These are phyloP conservation scores for Luzula sylvatica DNA, from an alignment of 176 grass and related monocot genomes.

Conservation along the genomic window DNA sequence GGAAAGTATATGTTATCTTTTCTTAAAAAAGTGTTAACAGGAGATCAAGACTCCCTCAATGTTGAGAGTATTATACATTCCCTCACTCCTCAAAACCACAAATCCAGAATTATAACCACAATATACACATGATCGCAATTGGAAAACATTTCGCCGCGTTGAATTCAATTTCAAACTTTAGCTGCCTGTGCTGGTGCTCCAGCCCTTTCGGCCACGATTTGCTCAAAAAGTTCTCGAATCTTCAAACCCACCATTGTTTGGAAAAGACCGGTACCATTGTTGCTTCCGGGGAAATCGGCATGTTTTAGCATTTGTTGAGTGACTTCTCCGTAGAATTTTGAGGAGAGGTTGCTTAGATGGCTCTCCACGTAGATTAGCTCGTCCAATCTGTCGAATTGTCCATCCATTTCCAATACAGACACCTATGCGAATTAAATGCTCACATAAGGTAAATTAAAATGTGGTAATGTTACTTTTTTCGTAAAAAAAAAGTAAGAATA, in stretches of 20 bases:
- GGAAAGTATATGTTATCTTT: slow-evolving; percentile 6
- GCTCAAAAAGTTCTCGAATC: slow-evolving; percentile 85
- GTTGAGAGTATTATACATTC: slow-evolving; percentile 4
- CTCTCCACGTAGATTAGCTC: slow-evolving; percentile 92
- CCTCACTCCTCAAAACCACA: slow-evolving; percentile 18
- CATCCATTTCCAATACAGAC: slow-evolving; percentile 87
- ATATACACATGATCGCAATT: background rate
- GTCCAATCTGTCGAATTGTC: slow-evolving; percentile 75
- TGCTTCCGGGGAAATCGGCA: slow-evolving; percentile 73
- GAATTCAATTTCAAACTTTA: slow-evolving; percentile 40
- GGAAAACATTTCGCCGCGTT: background rate
- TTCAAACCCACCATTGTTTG: slow-evolving; percentile 76
- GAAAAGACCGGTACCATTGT: slow-evolving; percentile 88
- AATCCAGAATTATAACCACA: slow-evolving; percentile 9
- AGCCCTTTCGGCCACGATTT: slow-evolving; percentile 47
- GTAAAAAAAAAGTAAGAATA: too few relatives aligned
- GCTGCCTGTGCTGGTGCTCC: slow-evolving; percentile 33
- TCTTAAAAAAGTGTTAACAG: slow-evolving; percentile 8
- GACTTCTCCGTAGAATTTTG: slow-evolving; percentile 91
- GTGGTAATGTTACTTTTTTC: too few relatives aligned
- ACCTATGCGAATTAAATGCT: slow-evolving; percentile 52
- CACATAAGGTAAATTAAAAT: too few relatives aligned
- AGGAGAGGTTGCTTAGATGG: slow-evolving; percentile 80
- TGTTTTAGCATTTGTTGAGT: slow-evolving; percentile 95
- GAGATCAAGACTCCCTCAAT: background rate